Evolutionary conservation across 768 basidiomycete genomes (phyloP), one percentile per base, ranked within the genome.

Genomic region (Multifurca ochricompacta): DNA sequence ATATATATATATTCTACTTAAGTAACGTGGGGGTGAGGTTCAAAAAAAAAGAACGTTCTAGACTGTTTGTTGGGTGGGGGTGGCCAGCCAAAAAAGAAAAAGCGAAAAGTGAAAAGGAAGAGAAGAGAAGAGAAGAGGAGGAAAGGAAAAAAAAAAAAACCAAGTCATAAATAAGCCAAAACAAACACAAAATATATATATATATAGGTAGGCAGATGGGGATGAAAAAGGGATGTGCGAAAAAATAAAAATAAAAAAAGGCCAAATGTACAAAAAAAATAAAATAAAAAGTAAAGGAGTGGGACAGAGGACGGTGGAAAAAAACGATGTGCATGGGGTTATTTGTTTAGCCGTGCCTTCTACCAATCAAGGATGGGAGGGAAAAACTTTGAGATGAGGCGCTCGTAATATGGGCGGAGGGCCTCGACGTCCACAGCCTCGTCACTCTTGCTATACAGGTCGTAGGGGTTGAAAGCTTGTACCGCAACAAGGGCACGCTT

Each of bases 401-500:
- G 69, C 65, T 87, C 76, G 65, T 96, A 96, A 70, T 96, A 95
- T 13, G 90, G 87, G 58, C 80, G 77, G 21, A 95, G 74, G 63
- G 77, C 73, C 40, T 74, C 79, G 13, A 76, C 74, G 47, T 81
- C 68, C 50, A 83, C 79, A 4, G 81, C 78, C 39, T 78, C 77
- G 63, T 94, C 88, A 63, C 77, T 80, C 71, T 95, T 95, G 75
- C 84, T 87, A 74, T 96, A 96, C 6, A 96, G 78, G 65, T 94
- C 92, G 69, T 94, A 95, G 0, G 92, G 91, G 70, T 94, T 95
- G 78, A 95, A 95, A 0, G 84, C 85, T 41, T 78, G 77, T 27
- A 91, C 90, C 14, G 90, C 91, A 36, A 75, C 79, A 30, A 91
- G 78, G 18, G 79, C 74, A 49, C 71, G 71, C 54, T 69, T 60